Evolutionary conservation across 805 yeast species (phyloP), one percentile per base, ranked within the genome.

Genomic region (Candida berthetii): DNA sequence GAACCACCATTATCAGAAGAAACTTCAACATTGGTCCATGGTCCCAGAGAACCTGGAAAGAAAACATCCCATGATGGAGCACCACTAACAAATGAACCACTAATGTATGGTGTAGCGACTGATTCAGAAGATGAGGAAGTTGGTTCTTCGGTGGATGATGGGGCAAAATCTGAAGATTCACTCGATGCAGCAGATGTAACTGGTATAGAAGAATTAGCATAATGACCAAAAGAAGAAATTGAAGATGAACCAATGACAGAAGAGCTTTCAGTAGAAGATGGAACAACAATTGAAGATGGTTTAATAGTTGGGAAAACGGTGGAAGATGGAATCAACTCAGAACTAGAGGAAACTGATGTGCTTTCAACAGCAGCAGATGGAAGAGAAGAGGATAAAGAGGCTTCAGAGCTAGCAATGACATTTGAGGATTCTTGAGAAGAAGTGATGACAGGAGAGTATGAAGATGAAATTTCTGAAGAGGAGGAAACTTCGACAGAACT

Each of bases 401-500:
- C 5, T 15, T 31, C 33, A 31, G 17, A 31, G 18, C 33, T 31
- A n/a, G 17, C 18, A 31, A 16, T 5, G 11, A 7, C 4, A 33
- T 7, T 19, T 18, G 36, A 18, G n/a, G 29, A 14, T 22, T 22
- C 13, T 35, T 14, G 6, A 15, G 16, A 13, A n/a, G 28, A 14
- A 35, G 37, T 17, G 18, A 20, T 18, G 31, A 37, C 15, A 5
- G 40, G 20, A 16, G 31, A 14, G 34, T n/a, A 19, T 19, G 38
- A 25, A 37, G 64, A 60, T 28, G 61, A 60, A 13, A 47, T 49
- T 24, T 58, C 61, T 4, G 63, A 53, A 16, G 48, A 43, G 22
- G 50, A 42, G n/a, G 43, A 39, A 15, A 53, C 48, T 27, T 57
- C 48, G 28, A 48, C 52, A 24, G 55, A 60, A 36, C 62, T 40